These are phyloP conservation scores for Smallanthus sonchifolius DNA, from an alignment of 129 eudicot genomes.

Conservation along the genomic window DNA sequence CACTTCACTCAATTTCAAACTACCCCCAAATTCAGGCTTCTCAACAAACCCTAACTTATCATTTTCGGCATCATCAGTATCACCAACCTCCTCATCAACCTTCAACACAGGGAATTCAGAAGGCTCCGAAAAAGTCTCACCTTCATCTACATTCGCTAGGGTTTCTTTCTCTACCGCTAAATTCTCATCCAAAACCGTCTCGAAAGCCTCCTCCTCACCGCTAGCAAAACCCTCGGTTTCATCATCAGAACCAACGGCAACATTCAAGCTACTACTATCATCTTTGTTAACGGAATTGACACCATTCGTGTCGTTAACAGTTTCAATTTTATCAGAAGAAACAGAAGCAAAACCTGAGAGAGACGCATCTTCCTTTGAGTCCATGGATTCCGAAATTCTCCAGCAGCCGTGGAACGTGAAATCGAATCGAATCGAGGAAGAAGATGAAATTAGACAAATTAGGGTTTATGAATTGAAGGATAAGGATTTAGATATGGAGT, in stretches of 20 bases:
- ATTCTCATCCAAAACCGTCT: constrained; percentile 26
- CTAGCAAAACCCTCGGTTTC: constrained; percentile 56
- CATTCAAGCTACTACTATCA: constrained; percentile 18
- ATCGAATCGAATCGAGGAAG: background rate
- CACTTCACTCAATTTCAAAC: background rate
- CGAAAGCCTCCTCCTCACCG: constrained; percentile 68
- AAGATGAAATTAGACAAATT: background rate
- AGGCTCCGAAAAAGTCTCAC: constrained; percentile 33
- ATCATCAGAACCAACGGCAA: constrained; percentile 20
- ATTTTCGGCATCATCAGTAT: constrained; percentile 30
- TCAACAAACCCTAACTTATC: background rate
- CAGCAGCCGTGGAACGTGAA: background rate
- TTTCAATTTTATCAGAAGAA: constrained; percentile 22
- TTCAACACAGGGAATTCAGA: constrained; percentile 23
- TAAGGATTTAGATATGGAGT: constrained; percentile 1
- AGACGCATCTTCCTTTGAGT: constrained; percentile 38
- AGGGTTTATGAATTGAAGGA: constrained; percentile 39
- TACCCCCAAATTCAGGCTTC: background rate
- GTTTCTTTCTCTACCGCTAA: constrained; percentile 25
- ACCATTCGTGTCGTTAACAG: constrained; percentile 18
- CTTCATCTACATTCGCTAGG: constrained; percentile 26
- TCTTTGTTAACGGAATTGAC: constrained; percentile 11
- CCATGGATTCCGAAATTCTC: constrained; percentile 28
- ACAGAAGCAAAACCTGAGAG: constrained; percentile 41
- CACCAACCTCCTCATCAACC: constrained; percentile 24